phyloP scores from a whole-genome alignment of 805 yeast species.

The Ascoidea tarda region DNA sequence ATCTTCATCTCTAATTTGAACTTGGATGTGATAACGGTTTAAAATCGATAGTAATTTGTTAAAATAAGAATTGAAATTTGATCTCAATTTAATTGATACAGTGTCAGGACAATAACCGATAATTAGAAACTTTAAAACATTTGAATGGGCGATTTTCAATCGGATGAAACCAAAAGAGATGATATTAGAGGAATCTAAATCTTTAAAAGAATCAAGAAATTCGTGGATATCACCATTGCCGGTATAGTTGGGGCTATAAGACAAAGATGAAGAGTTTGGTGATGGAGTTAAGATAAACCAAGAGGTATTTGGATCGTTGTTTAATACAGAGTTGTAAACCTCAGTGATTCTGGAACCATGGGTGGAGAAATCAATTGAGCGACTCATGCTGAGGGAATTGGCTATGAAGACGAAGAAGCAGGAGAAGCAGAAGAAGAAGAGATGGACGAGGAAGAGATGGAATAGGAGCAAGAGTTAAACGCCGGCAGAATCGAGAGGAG shows the following conservation, averaged over 20 bases:
- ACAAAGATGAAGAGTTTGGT: constrained; percentile 40
- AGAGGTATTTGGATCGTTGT: constrained; percentile 52
- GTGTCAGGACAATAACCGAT: constrained; percentile 98
- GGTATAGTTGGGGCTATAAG: constrained; percentile 26
- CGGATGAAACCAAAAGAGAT: constrained; percentile 87
- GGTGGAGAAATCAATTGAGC: constrained; percentile 38
- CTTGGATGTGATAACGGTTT: constrained; percentile 85
- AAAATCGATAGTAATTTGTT: constrained; percentile 60
- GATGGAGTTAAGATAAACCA: constrained; percentile 60
- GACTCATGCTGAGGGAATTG: not conserved
- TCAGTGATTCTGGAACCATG: constrained; percentile 64
- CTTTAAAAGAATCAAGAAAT: constrained; percentile 71
- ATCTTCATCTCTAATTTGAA: constrained; percentile 89
- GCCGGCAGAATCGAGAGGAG: too few relatives aligned
- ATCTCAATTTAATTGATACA: constrained; percentile 65
- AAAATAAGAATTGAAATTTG: constrained; percentile 65
- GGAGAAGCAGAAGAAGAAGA: too few relatives aligned
- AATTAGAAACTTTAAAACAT: constrained; percentile 68
- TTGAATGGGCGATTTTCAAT: constrained; percentile 84
- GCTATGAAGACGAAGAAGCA: too few relatives aligned
- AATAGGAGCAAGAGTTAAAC: too few relatives aligned
- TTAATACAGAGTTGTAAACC: constrained; percentile 65
- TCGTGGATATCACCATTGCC: constrained; percentile 64
- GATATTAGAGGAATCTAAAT: constrained; percentile 14
- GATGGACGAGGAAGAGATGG: too few relatives aligned